Evolutionary conservation across 345 rosid genomes (phyloP).

Genomic region (Brassica rapa): DNA sequence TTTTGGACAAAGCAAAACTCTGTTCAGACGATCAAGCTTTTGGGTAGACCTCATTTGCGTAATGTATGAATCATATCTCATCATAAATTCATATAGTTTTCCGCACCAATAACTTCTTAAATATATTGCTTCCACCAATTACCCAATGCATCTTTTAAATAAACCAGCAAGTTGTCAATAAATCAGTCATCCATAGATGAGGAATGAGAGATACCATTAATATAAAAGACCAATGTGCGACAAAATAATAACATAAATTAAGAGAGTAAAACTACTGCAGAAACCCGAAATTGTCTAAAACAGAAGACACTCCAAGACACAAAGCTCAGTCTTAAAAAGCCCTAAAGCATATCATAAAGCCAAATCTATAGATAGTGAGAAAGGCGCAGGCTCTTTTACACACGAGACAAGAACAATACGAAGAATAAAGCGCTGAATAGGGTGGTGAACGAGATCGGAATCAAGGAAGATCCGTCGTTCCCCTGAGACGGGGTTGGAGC

Average conservation of each 20-base stretch:
- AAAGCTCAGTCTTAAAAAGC: not conserved
- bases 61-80: not conserved
- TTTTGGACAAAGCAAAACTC: not conserved
- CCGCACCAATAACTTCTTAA: not conserved
- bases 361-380: constrained; percentile 11
- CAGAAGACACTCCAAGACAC: constrained; percentile 7
- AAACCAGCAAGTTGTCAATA: not conserved
- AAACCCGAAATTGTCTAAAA: constrained; percentile 22
- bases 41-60: not conserved
- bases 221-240: constrained; percentile 8
- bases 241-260: constrained; percentile 8
- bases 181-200: not conserved
- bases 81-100: not conserved
- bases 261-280: not conserved
- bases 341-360: constrained; percentile 24
- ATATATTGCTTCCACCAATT: not conserved
- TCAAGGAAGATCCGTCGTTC: constrained; percentile 28
- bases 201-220: not conserved
- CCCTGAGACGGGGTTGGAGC: constrained; percentile 37
- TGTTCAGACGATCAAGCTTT: not conserved
- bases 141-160: not conserved
- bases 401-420: constrained; percentile 9
- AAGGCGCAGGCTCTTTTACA: not conserved
- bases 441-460: constrained; percentile 29
- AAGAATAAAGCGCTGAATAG: not conserved